Base-by-base conservation (phyloP, 108 stramenopile genomes). In the Pseudonitzschia delicatissima region DNA sequence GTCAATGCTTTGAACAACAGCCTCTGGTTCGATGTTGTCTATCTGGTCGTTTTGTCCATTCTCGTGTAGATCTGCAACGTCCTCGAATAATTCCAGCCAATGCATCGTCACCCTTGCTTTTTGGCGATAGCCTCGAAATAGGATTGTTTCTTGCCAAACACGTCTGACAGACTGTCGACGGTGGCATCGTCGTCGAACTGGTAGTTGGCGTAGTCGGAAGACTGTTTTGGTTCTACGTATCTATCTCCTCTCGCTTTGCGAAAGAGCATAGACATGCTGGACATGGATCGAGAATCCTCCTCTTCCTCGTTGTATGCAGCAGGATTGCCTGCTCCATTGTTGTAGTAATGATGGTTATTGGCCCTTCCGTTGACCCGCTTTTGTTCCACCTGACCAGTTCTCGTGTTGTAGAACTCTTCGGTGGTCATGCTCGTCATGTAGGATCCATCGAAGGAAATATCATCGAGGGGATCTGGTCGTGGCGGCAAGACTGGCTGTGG, bases 391-490 rank as follows among this genome's bases (percentile, higher is more conserved):
- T 31, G 28, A 33, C 31, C n/a, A 28, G 28, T 27, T 7, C 27
- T 55, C 3, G 53, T n/a, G 31, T 55, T 55, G 32, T 55, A 55
- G 6, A 55, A 27, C n/a, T 55, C 53, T 33, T 55, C 53, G n/a
- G 31, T 5, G 11, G 40, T 42, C 15, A 42, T 15, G 15, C 40
- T 15, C 11, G 40, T 42, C 2, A n/a, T n/a, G n/a, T n/a, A n/a
- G n/a, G 47, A 21, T 21, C 15, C 53, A 55, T 33, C 53, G 5
- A 8, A 5, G 9, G 53, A 55, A 55, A 27, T 27, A 28, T 55
- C 53, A 28, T 55, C 53, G n/a, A n/a, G n/a, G n/a, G n/a, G n/a
- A n/a, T n/a, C n/a, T n/a, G n/a, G n/a, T n/a, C n/a, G n/a, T n/a
- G n/a, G n/a, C n/a, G n/a, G n/a, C n/a, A n/a, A n/a, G n/a, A n/a